phyloP scores from a whole-genome alignment of 2,329 filamentous ascomycete species.

The Ambrosiella xylebori region DNA sequence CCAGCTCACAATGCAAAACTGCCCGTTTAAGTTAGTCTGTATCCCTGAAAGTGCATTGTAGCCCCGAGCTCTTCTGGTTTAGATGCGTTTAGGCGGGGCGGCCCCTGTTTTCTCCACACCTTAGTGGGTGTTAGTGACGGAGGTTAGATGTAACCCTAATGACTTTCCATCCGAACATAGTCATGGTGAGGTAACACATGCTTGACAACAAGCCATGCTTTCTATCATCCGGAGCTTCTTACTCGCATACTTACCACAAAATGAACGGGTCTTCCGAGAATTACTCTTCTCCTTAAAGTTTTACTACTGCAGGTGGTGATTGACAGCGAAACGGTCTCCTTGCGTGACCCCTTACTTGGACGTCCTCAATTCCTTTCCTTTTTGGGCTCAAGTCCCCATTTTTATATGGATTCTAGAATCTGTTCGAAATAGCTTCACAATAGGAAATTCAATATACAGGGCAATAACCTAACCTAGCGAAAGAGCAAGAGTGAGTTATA shows the following conservation, averaged over 20 bases:
- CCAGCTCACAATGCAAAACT: not conserved
- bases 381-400: not conserved
- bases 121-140: no score
- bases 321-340: not conserved
- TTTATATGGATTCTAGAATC: conserved; percentile 3
- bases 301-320: no score
- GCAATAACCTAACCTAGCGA: not conserved
- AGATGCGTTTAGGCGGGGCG: not conserved
- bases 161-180: no score
- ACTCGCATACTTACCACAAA: no score
- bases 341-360: not conserved
- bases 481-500: not conserved
- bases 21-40: not conserved
- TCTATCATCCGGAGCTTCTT: no score
- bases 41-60: not conserved
- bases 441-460: not conserved
- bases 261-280: no score
- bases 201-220: no score
- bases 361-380: not conserved
- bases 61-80: not conserved
- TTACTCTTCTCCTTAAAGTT: no score
- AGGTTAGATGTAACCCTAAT: no score
- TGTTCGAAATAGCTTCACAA: not conserved
- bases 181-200: no score
- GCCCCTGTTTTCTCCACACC: no score